Conservation (phyloP, 441 rosid genomes). For the Gossypium schwendimanii region DNA sequence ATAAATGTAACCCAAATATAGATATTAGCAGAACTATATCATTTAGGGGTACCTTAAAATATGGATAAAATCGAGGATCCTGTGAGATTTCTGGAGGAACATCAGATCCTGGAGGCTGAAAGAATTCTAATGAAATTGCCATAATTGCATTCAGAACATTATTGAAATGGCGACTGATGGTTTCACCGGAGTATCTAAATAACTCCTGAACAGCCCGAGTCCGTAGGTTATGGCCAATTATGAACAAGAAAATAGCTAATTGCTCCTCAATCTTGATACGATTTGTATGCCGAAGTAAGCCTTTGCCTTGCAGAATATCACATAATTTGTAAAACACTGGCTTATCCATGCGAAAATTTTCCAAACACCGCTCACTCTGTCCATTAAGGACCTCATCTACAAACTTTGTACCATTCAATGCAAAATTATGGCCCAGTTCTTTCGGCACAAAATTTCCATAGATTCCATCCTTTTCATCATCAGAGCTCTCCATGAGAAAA, state of each 20-base stretch:
- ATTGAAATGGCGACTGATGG: conserved; percentile 91
- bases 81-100: conserved; percentile 37
- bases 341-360: conserved; percentile 89
- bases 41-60: conserved; percentile 47
- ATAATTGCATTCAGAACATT: conserved; percentile 76
- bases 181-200: conserved; percentile 73
- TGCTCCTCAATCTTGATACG: conserved; percentile 90
- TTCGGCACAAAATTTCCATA: conserved; percentile 32
- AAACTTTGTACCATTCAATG: conserved; percentile 51
- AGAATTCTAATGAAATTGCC: conserved; percentile 63
- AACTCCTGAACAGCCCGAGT: conserved; percentile 82
- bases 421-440: conserved; percentile 30
- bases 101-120: conserved; percentile 49
- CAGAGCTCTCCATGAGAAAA: conserved; percentile 49
- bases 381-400: conserved; percentile 74
- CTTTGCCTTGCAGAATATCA: conserved; percentile 65
- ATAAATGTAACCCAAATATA: not conserved
- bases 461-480: conserved; percentile 49
- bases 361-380: conserved; percentile 52
- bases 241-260: conserved; percentile 73
- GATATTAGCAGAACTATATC: not conserved
- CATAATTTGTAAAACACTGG: conserved; percentile 75
- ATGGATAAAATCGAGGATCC: conserved; percentile 56
- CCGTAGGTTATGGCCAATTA: conserved; percentile 74
- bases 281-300: conserved; percentile 77